Percentiles rank a stretch among this genome's conserved stretches.
Conservation (phyloP, 441 rosid genomes). For the Eruca vesicaria region DNA sequence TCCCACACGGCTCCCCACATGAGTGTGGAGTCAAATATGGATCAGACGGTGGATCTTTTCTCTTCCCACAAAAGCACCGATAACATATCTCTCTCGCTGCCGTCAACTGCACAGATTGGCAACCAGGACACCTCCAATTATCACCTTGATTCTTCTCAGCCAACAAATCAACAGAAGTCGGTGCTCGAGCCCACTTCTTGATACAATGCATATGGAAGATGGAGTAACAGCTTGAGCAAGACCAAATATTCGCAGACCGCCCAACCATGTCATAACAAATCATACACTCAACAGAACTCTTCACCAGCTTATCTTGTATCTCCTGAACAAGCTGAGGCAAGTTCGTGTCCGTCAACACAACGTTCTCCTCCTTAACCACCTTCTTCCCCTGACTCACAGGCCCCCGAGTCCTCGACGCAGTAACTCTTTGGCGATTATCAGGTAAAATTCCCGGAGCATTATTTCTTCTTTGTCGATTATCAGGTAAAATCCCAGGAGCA, state of each 20-base stretch:
- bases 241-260: conserved; percentile 82
- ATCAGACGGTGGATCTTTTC: conserved; percentile 90
- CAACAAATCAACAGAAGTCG: too few species aligned
- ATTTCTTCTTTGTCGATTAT: neutral
- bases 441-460: neutral
- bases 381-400: conserved; percentile 44
- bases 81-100: too few species aligned
- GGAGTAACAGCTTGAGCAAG: conserved; percentile 93
- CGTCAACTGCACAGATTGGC: conserved; percentile 83
- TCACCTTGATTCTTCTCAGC: too few species aligned
- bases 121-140: too few species aligned
- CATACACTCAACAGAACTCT: conserved; percentile 89
- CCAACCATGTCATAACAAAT: conserved; percentile 95
- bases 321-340: conserved; percentile 96
- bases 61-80: too few species aligned
- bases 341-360: conserved; percentile 45
- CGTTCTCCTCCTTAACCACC: conserved; percentile 34
- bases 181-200: conserved; percentile 99
- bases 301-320: conserved; percentile 82
- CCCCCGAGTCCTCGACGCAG: conserved; percentile 34
- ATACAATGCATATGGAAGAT: conserved; percentile 92
- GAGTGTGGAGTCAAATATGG: too few species aligned
- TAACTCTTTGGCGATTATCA: conserved; percentile 32
- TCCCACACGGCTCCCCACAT: too few species aligned
- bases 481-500: neutral